A percentile compares a stretch with the other conserved stretches of the same genome.
These are phyloP conservation scores for Fonsecaea pugnacius DNA, from an alignment of 2,329 filamentous ascomycete species.

Conservation along the genomic window DNA sequence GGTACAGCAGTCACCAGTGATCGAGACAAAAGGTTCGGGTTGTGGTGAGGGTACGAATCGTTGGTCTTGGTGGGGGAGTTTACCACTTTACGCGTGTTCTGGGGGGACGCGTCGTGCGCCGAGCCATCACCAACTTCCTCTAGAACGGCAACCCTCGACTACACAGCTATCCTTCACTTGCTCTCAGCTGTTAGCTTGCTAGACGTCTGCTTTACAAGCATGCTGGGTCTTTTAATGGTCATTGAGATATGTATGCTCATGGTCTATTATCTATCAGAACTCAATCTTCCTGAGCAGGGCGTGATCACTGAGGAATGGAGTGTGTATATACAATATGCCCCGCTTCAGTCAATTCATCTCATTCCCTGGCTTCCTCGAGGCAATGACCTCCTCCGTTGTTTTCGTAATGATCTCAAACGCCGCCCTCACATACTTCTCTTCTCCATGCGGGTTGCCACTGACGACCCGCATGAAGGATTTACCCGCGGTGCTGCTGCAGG, in stretches of 20 bases:
- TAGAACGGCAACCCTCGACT: neutral
- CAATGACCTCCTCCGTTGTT: conserved; percentile 62
- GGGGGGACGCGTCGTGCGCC: conserved; percentile 13
- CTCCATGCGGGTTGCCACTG: conserved; percentile 69
- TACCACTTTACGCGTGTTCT: neutral
- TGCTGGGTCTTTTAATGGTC: neutral
- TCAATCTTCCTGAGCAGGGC: neutral
- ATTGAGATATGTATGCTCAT: neutral
- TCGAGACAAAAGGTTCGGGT: neutral
- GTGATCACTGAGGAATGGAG: neutral
- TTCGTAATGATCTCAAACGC: conserved; percentile 76
- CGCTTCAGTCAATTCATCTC: neutral
- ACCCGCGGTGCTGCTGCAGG: conserved; percentile 72
- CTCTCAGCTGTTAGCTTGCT: no score
- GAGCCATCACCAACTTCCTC: neutral
- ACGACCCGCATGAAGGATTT: conserved; percentile 81
- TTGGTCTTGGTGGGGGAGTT: neutral
- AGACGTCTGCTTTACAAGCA: neutral
- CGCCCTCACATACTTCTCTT: conserved; percentile 72
- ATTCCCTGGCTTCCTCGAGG: conserved; percentile 2
- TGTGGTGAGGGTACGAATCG: conserved; percentile 3
- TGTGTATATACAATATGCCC: neutral
- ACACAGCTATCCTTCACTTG: neutral
- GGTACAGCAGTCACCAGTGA: neutral
- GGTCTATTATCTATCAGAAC: neutral